Percentiles rank a stretch among this genome's conserved stretches.
Conservation (phyloP, 192 early-diverging fungal genomes). For the Allomyces macrogynus region DNA sequence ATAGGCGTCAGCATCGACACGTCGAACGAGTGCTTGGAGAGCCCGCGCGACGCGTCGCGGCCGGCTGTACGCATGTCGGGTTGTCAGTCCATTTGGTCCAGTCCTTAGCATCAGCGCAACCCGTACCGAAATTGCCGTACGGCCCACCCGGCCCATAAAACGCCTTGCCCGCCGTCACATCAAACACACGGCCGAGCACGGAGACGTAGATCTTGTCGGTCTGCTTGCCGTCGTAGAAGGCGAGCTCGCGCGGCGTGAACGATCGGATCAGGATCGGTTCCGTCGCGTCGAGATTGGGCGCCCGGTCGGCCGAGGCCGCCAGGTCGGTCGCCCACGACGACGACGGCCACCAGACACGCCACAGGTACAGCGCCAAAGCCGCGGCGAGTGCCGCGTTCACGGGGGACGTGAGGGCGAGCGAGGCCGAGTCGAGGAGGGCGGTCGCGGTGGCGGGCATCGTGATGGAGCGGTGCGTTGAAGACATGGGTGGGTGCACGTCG, state of each 20-base stretch:
- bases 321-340: too few relatives aligned
- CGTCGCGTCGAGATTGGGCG: constrained; percentile 16
- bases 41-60: constrained; percentile 80
- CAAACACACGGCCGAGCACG: constrained; percentile 71
- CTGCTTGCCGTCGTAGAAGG: constrained; percentile 46
- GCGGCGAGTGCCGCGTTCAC: too few relatives aligned
- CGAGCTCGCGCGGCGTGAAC: constrained; percentile 59
- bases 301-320: too few relatives aligned
- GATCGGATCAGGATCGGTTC: constrained; percentile 42
- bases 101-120: too few relatives aligned
- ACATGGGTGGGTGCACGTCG: too few relatives aligned
- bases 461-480: too few relatives aligned
- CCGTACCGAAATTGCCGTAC: not conserved
- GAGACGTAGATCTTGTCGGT: constrained; percentile 50
- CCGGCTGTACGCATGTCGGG: constrained; percentile 42
- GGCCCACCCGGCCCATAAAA: constrained; percentile 78
- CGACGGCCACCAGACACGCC: too few relatives aligned
- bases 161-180: constrained; percentile 55
- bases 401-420: too few relatives aligned
- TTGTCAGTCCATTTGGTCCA: too few relatives aligned
- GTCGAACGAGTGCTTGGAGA: constrained; percentile 77
- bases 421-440: too few relatives aligned
- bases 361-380: too few relatives aligned
- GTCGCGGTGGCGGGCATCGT: too few relatives aligned
- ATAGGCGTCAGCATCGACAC: constrained; percentile 41